Base-by-base conservation (phyloP, 345 rosid genomes). In the Rhodomyrtus tomentosa region DNA sequence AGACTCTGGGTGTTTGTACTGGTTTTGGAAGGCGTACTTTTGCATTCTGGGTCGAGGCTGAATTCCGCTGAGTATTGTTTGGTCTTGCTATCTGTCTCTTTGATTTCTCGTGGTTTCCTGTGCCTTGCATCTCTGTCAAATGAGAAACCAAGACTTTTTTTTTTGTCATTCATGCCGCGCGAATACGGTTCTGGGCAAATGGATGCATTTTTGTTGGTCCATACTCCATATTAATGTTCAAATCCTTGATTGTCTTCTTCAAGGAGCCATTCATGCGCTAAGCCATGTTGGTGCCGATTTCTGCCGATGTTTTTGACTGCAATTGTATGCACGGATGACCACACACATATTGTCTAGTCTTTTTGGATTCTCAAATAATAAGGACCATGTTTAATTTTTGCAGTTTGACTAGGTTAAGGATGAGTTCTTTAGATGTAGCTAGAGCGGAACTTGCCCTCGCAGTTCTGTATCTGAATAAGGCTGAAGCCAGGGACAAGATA, bases 401-500 rank as follows among this genome's bases (percentile, higher is more conserved):
- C 84, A 58, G 55, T 62, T 54, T 38, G 42, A 36, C 54, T 50
- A 76, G 36, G 80, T 85, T 89, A 90, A 89, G 85, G 86, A 96
- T 98, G 99, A 93, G 90, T 87, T 89, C 98, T 0, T 88, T 96
- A 85, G 98, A 96, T 86, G 93, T 88, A 18, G 85, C 98, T 13
- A 95, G 99, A 92, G 98, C 96, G 0, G 98, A 98, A 88, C 97
- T 98, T 88, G 98, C 91, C 81, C 95, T 95, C 81, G 81, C 94
- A 29, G 95, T 96, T 82, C 85, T 96, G 50, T 98, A 93, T 88
- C 92, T 98, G 93, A 95, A 93, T 85, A 96, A 96, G 90, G 99
- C 98, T 88, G 99, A 96, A 87, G 98, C 99, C 86, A 93, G 99
- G 90, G 99, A 98, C 88, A 98, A 98, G 98, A 94, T 98, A 82